Base-by-base conservation (phyloP, 2,329 filamentous ascomycete genomes). In the Verticillium longisporum region DNA sequence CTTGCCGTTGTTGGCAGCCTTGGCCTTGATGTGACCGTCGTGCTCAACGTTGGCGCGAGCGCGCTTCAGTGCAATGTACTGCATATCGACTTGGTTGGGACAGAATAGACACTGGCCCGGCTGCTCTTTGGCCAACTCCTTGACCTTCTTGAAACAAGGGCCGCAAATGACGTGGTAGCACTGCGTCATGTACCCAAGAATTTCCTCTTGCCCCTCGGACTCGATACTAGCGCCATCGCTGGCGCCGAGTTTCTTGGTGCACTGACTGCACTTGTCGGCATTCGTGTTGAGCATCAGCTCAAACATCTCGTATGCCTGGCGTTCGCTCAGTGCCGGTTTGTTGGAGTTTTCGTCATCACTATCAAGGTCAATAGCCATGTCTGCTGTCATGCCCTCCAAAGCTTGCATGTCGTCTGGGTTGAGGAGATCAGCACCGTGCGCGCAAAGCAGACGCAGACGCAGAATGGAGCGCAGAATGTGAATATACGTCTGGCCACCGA, bases 381-480 rank as follows among this genome's bases (percentile, higher is more conserved):
- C 88, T 9, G 87, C 86, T n/a, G 88, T 92, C 74, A 91, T 83
- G 31, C 93, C 94, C 70, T 92, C 89, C 58, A 94, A 85, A 3
- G 89, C 81, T 66, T 89, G 87, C 55, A 96, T 78, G 68, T 98
- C 94, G 21, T 94, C 89, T 38, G 93, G 87, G 61, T 88, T 91
- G 2, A 99, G 82, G 7, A 99, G 83, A 63, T 98, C 94, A 65
- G 89, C 90, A n/a, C 95, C 95, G 71, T 97, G 94, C 1, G 93
- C 95, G 70, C 93, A 97, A 58, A 98, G 89, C 50, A 96, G 82
- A 10, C 95, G 90, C 18, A 99, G 84, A 34, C 94, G 89, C 66
- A 96, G 83, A 69, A 99, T 97, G 4, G 92, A 91, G 66, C 95
- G 93, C 63, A 99, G 77, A 56, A 99, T 95, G 68, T 97, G 91